Conservation (phyloP, 2,329 filamentous ascomycete genomes). For the Volutella citrinella region DNA sequence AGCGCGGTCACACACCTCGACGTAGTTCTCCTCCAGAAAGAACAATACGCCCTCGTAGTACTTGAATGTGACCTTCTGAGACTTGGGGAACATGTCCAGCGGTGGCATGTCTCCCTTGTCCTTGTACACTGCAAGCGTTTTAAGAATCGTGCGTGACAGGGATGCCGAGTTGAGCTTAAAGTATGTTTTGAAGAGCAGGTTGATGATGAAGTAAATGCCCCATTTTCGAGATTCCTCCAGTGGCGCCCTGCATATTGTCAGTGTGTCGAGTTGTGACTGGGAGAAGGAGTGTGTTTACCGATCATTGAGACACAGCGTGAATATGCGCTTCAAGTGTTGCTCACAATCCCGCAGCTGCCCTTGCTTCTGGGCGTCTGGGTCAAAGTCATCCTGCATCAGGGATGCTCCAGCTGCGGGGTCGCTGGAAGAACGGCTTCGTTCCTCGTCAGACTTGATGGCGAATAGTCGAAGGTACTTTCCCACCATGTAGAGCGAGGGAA, state of each 20-base stretch:
- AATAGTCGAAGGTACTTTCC: slow-evolving; percentile 85
- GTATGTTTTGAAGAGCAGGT: slow-evolving; percentile 96
- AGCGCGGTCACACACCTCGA: slow-evolving; percentile 50
- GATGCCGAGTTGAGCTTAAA: slow-evolving; percentile 90
- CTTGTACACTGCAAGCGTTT: slow-evolving; percentile 72
- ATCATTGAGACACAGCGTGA: slow-evolving; percentile 85
- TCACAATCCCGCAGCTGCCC: slow-evolving; percentile 89
- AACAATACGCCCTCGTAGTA: slow-evolving; percentile 94
- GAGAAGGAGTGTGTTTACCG: slow-evolving; percentile 53
- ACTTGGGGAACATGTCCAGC: slow-evolving; percentile 76
- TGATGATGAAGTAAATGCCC: slow-evolving; percentile 94
- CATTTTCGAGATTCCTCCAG: slow-evolving; percentile 92
- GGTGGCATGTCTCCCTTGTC: slow-evolving; percentile 75
- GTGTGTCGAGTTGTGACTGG: slow-evolving; percentile 1
- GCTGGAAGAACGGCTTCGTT: slow-evolving; percentile 42
- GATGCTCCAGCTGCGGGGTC: slow-evolving; percentile 37
- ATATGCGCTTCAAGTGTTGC: slow-evolving; percentile 86
- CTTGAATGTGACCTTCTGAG: slow-evolving; percentile 91
- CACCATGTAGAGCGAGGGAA: slow-evolving; percentile 83
- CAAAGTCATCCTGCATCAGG: slow-evolving; percentile 76
- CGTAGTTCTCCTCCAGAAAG: slow-evolving; percentile 93
- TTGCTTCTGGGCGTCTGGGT: slow-evolving; percentile 72
- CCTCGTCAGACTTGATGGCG: slow-evolving; percentile 85
- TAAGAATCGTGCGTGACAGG: slow-evolving; percentile 87
- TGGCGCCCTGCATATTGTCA: slow-evolving; percentile 56